Base-by-base conservation (phyloP, 345 rosid genomes). In the Lenwebbia sp. region DNA sequence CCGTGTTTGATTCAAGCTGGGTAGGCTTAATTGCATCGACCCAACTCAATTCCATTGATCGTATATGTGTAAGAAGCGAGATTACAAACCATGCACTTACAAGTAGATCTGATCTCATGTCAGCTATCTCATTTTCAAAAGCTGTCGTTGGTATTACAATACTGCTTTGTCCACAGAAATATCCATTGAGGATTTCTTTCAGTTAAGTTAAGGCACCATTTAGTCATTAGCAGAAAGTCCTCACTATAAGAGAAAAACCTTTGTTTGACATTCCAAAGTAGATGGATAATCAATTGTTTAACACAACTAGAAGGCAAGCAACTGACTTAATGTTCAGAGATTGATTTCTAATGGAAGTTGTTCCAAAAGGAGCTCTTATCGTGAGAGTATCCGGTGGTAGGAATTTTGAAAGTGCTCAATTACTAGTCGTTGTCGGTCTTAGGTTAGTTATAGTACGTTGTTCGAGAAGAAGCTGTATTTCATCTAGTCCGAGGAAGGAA, bases 381-480 rank as follows among this genome's bases (percentile, higher is more conserved):
- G 5, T 30, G 5, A 9, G 75, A 30, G 5, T 62, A 30, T 15
- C 37, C 4, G 4, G 8, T 28, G 75, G 15, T 14, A 30, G 21
- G 30, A 2, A 62, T 62, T 62, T 62, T 30, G 0, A 4, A 30
- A 62, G 75, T 62, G 75, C 41, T 62, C 22, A 15, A 30, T 28
- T 7, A 30, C 75, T 15, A 15, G 19, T 4, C 0, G 40, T 2
- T 0, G 3, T 30, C 9, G 41, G 10, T 30, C 19, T 30, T 62
- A 1, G 22, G 41, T 30, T 19, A 30, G 75, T 62, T 62, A n/a
- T 17, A 30, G 9, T 30, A 62, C 8, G 41, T 2, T 30, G 33
- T 14, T 62, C 11, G 11, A 62, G 41, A 30, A 15, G 37, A 62
- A 62, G 75, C 2, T 6, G 22, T 30, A 28, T 62, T 62, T 30